Conservation (phyloP, 2,329 filamentous ascomycete genomes). For the Trematosphaeria pertusa region DNA sequence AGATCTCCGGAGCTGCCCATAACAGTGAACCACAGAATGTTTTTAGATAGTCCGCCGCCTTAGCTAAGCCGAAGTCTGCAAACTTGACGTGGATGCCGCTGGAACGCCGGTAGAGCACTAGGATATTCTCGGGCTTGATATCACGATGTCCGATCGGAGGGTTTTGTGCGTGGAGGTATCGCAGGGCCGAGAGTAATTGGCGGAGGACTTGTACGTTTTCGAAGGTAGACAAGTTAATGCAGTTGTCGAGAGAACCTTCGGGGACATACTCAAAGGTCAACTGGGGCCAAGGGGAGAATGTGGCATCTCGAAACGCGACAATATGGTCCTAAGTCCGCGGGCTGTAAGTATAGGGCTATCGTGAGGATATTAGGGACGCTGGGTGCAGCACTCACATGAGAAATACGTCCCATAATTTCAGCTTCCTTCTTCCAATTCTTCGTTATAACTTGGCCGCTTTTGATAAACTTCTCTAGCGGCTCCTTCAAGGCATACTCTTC, state of each 20-base stretch:
- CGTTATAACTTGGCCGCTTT: neutral
- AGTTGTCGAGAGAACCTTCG: conserved; percentile 2
- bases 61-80: no score
- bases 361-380: neutral
- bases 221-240: neutral
- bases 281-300: neutral
- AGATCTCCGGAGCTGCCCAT: no score
- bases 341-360: no score
- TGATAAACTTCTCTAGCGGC: neutral
- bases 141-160: neutral
- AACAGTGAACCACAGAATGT: no score
- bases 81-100: no score
- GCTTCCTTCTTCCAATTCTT: conserved; percentile 3
- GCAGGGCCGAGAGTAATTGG: neutral
- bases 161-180: neutral
- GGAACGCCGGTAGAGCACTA: no score
- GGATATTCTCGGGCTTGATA: no score
- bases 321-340: no score
- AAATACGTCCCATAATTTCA: conserved; percentile 3
- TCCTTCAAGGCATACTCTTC: conserved; percentile 8
- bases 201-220: neutral
- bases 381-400: conserved; percentile 4
- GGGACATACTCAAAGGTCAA: conserved; percentile 7
- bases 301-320: conserved; percentile 2
- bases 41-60: no score